Evolutionary conservation across 257 asterid genomes (phyloP), one percentile per base, ranked within the genome.

Genomic region (Cynanchum wilfordii): DNA sequence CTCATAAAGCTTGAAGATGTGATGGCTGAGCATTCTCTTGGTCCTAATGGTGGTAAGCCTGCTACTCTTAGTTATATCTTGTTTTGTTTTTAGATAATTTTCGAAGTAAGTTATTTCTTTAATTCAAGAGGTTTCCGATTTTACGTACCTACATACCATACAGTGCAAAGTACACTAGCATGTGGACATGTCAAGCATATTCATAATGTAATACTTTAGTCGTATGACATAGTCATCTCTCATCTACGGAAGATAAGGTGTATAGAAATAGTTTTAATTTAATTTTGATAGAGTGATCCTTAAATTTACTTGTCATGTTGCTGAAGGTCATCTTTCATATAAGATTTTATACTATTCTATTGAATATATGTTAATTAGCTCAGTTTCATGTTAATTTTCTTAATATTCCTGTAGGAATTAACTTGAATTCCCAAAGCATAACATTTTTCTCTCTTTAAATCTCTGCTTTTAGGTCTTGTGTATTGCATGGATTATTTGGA

Each of bases 401-500:
- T 60, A 16, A 33, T 71, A 8, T 55, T 4, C 38, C 20, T 2
- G 1, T 8, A 30, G 52, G 30, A 38, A 24, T 59, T 40, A 20
- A 27, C 33, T 33, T 75, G 36, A 66, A 13, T 27, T 64, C n/a
- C 20, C 66, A 12, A 64, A 38, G 74, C 3, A 30, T 75, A 62
- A 68, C 33, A 16, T 45, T 66, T 66, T 5, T 49, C 50, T 49
- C 40, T 58, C 3, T 62, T 20, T 68, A 57, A 36, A 49, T 73
- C 55, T 59, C 50, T 67, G 12, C 33, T 70, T 78, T n/a, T 80
- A 92, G 98, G 99, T 69, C 96, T 95, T 66, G 85, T 95, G 13
- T 92, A 92, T 82, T 95, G 99, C 88, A 95, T 95, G 98, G 93
- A 95, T 80, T 95, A 86, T 83, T 82, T 95, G 87, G 96, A 87